phyloP scores from a whole-genome alignment of 1,139 yeast genomes.

The Yamadazyma friedrichii region DNA sequence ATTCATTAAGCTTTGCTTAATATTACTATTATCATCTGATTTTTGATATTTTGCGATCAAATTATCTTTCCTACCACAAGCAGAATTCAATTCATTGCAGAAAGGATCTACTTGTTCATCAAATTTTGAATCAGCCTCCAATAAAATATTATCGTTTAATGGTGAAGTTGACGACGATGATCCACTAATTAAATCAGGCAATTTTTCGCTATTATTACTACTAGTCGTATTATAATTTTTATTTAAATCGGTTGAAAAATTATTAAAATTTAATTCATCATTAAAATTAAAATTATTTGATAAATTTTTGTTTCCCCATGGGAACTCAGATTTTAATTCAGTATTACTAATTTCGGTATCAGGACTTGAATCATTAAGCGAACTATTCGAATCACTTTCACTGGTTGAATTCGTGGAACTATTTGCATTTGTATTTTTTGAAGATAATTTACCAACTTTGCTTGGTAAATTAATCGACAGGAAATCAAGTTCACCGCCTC shows the following conservation, averaged over 20 bases:
- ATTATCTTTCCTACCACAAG: constrained; percentile 75
- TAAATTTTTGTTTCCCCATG: constrained; percentile 28
- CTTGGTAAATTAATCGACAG: constrained; percentile 28
- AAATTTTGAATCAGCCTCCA: constrained; percentile 24
- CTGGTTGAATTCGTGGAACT: constrained; percentile 10
- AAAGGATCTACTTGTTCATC: constrained; percentile 57
- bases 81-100: constrained; percentile 71
- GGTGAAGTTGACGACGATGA: constrained; percentile 41
- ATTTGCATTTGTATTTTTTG: constrained; percentile 8
- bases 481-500: constrained; percentile 43
- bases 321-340: constrained; percentile 27
- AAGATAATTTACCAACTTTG: constrained; percentile 31
- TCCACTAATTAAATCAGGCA: constrained; percentile 39
- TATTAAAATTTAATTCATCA: constrained; percentile 1
- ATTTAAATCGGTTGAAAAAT: constrained; percentile 2
- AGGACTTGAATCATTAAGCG: constrained; percentile 21
- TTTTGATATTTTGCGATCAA: constrained; percentile 60
- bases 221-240: not conserved
- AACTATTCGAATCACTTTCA: constrained; percentile 15
- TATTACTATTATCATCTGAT: constrained; percentile 11
- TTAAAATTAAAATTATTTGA: constrained; percentile 16
- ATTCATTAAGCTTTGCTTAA: not conserved
- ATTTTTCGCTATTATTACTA: constrained; percentile 12
- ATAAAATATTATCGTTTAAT: constrained; percentile 36
- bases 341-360: constrained; percentile 20